These are phyloP conservation scores for Ceratocystis huliohia DNA, from an alignment of 2,329 filamentous ascomycete species.

Conservation along the genomic window DNA sequence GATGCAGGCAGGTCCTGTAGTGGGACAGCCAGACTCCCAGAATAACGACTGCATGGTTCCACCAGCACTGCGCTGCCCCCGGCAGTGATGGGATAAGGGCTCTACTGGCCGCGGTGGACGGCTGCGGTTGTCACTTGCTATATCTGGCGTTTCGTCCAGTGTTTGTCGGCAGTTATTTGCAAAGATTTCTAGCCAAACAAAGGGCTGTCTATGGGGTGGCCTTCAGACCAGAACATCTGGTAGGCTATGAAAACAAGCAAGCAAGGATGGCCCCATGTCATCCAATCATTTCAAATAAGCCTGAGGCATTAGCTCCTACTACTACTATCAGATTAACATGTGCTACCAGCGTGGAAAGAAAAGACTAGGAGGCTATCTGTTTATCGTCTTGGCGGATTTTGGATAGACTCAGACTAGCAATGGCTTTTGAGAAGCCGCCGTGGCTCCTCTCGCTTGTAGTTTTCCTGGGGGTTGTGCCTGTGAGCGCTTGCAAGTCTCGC, in stretches of 20 bases:
- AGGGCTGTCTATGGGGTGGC: neutral
- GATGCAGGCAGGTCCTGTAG: neutral
- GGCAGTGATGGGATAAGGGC: neutral
- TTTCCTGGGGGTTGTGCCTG: no score
- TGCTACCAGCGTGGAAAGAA: no score
- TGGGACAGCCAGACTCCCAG: neutral
- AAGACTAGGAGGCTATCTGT: no score
- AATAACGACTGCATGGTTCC: neutral
- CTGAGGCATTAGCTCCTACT: neutral
- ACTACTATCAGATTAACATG: no score
- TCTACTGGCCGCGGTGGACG: neutral
- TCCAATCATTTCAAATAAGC: neutral
- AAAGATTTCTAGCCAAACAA: neutral
- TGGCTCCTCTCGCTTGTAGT: no score
- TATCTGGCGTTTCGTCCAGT: slow-evolving; percentile 5
- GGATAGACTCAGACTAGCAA: no score
- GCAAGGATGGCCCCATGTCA: neutral
- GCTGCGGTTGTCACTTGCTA: neutral
- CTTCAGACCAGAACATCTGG: neutral
- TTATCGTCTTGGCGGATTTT: no score
- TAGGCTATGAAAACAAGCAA: neutral
- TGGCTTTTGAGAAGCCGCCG: no score
- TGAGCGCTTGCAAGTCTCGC: no score
- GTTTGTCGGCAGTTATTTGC: neutral
- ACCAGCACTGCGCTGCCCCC: neutral